Conservation (phyloP, 164 flowering plant species). For the Magnolia changhungtana region DNA sequence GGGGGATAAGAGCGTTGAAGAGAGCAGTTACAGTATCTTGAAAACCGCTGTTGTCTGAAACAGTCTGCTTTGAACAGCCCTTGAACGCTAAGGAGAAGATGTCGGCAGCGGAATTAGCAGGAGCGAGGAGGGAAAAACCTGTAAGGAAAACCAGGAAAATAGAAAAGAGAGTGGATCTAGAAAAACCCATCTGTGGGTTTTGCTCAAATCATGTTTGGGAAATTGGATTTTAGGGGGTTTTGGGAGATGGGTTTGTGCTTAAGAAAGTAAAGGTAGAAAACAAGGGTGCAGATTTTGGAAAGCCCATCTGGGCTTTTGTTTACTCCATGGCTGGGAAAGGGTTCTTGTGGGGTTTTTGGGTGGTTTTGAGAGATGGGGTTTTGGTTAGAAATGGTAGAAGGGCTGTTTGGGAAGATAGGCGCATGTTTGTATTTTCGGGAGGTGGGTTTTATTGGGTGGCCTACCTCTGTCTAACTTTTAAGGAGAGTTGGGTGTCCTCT, state of each 20-base stretch:
- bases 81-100: slow-evolving; percentile 60
- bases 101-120: slow-evolving; percentile 23
- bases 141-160: neutral
- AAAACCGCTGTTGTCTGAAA: slow-evolving; percentile 51
- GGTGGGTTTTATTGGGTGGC: neutral
- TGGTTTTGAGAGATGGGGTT: neutral
- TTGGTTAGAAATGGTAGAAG: neutral
- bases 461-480: neutral
- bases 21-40: slow-evolving; percentile 66
- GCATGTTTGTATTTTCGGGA: neutral
- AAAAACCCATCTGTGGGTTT: slow-evolving; percentile 11
- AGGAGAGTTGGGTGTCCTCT: neutral
- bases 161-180: slow-evolving; percentile 1
- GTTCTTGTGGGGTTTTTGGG: neutral
- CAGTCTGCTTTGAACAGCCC: slow-evolving; percentile 70
- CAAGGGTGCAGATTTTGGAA: neutral
- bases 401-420: neutral
- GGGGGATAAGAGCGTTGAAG: slow-evolving; percentile 50
- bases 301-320: neutral
- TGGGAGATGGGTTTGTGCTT: neutral
- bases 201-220: slow-evolving; percentile 8
- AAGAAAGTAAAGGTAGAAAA: neutral
- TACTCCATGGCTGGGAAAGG: neutral
- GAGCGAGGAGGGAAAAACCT: neutral
- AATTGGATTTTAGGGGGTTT: neutral